phyloP scores from a whole-genome alignment of 148 eudicot genomes.

The Pharnaceum exiguum region DNA sequence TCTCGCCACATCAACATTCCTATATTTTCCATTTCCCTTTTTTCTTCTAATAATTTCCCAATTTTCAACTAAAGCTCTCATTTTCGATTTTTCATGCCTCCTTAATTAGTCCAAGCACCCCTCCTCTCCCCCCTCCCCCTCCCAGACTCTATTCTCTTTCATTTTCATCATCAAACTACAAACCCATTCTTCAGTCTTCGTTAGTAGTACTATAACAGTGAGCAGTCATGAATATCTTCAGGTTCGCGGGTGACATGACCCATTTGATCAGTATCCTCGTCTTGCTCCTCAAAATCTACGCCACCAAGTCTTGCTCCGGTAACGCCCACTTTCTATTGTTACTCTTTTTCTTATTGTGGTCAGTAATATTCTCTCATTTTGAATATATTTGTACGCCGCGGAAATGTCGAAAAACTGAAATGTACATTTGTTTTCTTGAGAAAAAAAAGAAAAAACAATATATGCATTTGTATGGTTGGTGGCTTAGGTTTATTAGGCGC shows the following conservation, averaged over 20 bases:
- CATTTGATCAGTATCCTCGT: constrained; percentile 70
- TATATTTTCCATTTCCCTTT: background rate
- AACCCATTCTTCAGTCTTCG: background rate
- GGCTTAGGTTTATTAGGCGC: no score
- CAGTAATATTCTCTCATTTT: background rate
- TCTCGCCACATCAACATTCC: background rate
- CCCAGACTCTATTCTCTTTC: background rate
- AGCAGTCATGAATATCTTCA: constrained; percentile 62
- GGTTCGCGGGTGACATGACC: constrained; percentile 78
- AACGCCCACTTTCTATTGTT: background rate
- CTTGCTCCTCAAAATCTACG: constrained; percentile 75
- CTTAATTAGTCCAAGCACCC: no score
- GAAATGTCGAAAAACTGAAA: background rate
- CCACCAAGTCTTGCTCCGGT: constrained; percentile 87
- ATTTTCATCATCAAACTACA: background rate
- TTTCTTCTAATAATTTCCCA: background rate
- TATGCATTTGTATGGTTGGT: no score
- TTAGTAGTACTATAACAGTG: no score
- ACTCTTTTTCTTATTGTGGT: background rate
- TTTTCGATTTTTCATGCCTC: no score
- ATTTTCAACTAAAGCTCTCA: background rate
- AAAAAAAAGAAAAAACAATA: no score
- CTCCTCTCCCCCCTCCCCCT: no score
- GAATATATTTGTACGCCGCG: background rate
- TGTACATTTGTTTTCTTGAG: no score